phyloP scores from a whole-genome alignment of 805 yeast species.

The Lipomyces yamanashiensis region DNA sequence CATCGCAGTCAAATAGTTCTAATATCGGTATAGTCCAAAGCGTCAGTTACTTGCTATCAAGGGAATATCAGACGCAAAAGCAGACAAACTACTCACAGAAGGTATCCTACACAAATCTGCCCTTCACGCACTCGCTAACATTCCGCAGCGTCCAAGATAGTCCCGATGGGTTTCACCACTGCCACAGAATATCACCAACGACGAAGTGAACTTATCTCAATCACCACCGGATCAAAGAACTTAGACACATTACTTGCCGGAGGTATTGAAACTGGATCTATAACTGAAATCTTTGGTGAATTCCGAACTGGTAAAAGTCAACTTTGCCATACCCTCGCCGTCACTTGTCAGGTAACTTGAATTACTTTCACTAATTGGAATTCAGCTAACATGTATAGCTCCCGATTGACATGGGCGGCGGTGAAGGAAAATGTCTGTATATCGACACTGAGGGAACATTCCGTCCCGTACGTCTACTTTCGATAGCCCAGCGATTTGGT shows the following conservation, averaged over 20 bases:
- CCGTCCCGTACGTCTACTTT: conserved; percentile 85
- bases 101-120: conserved; percentile 23
- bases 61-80: conserved; percentile 95
- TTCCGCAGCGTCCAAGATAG: conserved; percentile 68
- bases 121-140: background rate
- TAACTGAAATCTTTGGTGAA: conserved; percentile 96
- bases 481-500: conserved; percentile 90
- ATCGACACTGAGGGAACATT: conserved; percentile 98
- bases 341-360: conserved; percentile 76
- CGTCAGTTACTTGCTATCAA: conserved; percentile 75
- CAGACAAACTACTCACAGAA: conserved; percentile 79
- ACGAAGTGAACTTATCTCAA: conserved; percentile 85
- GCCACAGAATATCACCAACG: conserved; percentile 93
- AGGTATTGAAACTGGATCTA: conserved; percentile 95
- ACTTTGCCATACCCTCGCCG: conserved; percentile 93
- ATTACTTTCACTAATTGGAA: background rate
- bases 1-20: background rate
- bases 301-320: conserved; percentile 98
- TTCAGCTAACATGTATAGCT: conserved; percentile 44
- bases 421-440: conserved; percentile 95
- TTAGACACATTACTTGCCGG: conserved; percentile 93
- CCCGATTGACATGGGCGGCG: conserved; percentile 97
- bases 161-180: conserved; percentile 96
- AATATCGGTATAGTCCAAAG: conserved; percentile 56
- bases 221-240: conserved; percentile 95